Percentiles rank a stretch among this genome's conserved stretches.
Conservation (phyloP, 2,329 filamentous ascomycete species). For the Colletotrichum destructivum region DNA sequence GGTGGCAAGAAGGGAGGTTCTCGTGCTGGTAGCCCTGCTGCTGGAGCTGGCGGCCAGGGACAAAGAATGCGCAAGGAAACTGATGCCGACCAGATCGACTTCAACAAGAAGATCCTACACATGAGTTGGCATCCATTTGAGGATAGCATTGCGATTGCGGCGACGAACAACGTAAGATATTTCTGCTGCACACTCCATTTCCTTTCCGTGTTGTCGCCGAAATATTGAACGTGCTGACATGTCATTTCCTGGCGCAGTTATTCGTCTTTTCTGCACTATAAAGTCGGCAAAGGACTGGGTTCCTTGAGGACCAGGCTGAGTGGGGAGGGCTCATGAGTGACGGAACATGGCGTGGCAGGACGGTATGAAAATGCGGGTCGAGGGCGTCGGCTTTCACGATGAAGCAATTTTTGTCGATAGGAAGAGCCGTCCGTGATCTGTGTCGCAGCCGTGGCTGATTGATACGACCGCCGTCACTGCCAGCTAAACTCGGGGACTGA, state of each 20-base stretch:
- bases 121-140: slow-evolving; percentile 99
- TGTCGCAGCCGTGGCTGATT: slow-evolving; percentile 9
- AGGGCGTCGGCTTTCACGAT: slow-evolving; percentile 5
- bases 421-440: neutral
- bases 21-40: slow-evolving; percentile 88
- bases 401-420: slow-evolving; percentile 5
- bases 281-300: slow-evolving; percentile 25
- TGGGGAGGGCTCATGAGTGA: slow-evolving; percentile 4
- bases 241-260: slow-evolving; percentile 62
- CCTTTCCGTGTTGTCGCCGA: too few relatives aligned
- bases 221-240: slow-evolving; percentile 1
- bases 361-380: slow-evolving; percentile 10
- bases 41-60: slow-evolving; percentile 75
- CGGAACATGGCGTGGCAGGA: slow-evolving; percentile 15
- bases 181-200: neutral
- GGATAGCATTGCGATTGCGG: slow-evolving; percentile 99
- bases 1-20: slow-evolving; percentile 90
- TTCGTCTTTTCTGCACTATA: slow-evolving; percentile 86
- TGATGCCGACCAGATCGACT: slow-evolving; percentile 98
- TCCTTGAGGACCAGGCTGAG: slow-evolving; percentile 1
- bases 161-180: slow-evolving; percentile 96
- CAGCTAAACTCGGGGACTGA: slow-evolving; percentile 6
- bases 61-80: slow-evolving; percentile 99
- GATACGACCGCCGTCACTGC: slow-evolving; percentile 16
- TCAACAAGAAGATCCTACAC: slow-evolving; percentile 99